Conservation (phyloP, 169 alveolate genomes). For the Babesia sp. region DNA sequence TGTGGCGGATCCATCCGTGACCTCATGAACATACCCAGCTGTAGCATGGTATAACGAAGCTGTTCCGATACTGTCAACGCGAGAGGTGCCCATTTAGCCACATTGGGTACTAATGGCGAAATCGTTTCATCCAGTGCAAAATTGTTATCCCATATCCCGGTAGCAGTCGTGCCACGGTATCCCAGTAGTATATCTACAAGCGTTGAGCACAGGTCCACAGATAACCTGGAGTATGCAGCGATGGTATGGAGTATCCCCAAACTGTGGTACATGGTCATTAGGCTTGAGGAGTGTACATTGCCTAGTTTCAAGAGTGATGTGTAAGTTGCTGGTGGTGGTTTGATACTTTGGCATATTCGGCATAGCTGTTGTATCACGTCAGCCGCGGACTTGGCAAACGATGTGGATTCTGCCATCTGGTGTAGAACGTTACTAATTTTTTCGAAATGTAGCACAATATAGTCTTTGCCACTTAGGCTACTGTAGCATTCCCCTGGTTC, state of each 20-base stretch:
- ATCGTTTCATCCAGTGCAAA: neutral
- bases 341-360: conserved; percentile 2
- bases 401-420: neutral
- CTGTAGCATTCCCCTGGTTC: conserved; percentile 14
- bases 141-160: neutral
- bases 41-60: conserved; percentile 20
- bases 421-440: neutral
- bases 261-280: conserved; percentile 23
- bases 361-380: conserved; percentile 5
- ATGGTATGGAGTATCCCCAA: conserved; percentile 34
- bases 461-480: conserved; percentile 26
- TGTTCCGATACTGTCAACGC: neutral
- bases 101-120: neutral
- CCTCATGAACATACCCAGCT: conserved; percentile 2
- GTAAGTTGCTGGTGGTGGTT: conserved; percentile 24
- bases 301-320: conserved; percentile 26
- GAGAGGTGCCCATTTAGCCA: conserved; percentile 8
- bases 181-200: conserved; percentile 37
- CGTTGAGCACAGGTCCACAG: conserved; percentile 8
- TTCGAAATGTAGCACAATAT: conserved; percentile 25
- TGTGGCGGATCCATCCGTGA: neutral
- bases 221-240: neutral
- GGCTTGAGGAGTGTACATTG: conserved; percentile 19
- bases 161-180: neutral
- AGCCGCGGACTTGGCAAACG: neutral